Evolutionary conservation across 306 rosid genomes (phyloP).

Genomic region (Macrotyloma uniflorum): DNA sequence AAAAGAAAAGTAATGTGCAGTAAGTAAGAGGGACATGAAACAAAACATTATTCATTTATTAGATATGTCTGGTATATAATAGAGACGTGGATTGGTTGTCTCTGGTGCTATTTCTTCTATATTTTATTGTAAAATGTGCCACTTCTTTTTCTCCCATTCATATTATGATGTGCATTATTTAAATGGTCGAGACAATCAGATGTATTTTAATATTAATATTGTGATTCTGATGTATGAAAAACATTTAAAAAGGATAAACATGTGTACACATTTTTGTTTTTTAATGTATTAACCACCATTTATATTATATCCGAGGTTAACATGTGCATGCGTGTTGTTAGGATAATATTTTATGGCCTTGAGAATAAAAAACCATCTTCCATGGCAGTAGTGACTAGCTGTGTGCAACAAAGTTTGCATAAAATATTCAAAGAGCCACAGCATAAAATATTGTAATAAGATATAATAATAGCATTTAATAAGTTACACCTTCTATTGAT

Average conservation of each 20-base stretch:
- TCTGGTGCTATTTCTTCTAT: conserved; percentile 24
- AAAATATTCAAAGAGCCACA: conserved; percentile 35
- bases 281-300: background rate
- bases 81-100: conserved; percentile 53
- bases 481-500: conserved; percentile 23
- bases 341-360: conserved; percentile 45
- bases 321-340: conserved; percentile 58
- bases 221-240: conserved; percentile 35
- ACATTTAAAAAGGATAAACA: conserved; percentile 28
- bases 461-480: conserved; percentile 5
- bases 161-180: conserved; percentile 32
- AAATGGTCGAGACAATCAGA: conserved; percentile 20
- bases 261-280: background rate
- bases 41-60: conserved; percentile 10
- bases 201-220: conserved; percentile 19
- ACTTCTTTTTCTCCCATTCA: conserved; percentile 34
- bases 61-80: conserved; percentile 12
- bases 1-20: background rate
- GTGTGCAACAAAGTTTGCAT: conserved; percentile 36
- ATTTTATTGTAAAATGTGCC: conserved; percentile 40
- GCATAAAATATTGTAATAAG: conserved; percentile 32
- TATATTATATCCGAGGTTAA: conserved; percentile 26
- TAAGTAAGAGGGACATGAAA: background rate
- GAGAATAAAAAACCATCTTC: conserved; percentile 31
- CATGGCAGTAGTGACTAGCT: conserved; percentile 43